Evolutionary conservation across 192 early-diverging fungal species (phyloP).

Genomic region (Gonapodya sp.): DNA sequence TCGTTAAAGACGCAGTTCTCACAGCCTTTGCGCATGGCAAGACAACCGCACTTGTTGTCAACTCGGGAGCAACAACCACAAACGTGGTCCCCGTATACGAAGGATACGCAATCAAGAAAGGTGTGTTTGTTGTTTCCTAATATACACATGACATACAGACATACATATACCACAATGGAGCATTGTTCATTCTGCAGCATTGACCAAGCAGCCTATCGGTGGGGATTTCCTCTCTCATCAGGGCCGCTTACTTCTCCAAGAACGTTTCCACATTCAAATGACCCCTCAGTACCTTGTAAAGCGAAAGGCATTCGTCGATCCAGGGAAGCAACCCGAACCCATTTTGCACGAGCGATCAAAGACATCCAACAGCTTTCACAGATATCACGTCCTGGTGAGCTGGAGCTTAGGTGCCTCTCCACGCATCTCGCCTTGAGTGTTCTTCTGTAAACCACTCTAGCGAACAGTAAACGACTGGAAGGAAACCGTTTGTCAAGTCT

Average conservation of each 20-base stretch:
- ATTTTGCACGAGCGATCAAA: constrained; percentile 39
- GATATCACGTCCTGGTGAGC: constrained; percentile 60
- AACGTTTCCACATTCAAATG: constrained; percentile 49
- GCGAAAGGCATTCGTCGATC: constrained; percentile 63
- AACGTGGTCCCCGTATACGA: constrained; percentile 95
- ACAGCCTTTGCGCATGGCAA: constrained; percentile 86
- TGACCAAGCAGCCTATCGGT: constrained; percentile 60
- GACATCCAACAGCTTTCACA: constrained; percentile 57
- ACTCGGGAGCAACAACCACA: constrained; percentile 79
- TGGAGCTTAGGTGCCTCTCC: neutral
- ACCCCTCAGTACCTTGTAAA: constrained; percentile 78
- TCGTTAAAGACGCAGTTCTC: constrained; percentile 84
- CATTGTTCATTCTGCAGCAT: constrained; percentile 15
- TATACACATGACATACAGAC: neutral
- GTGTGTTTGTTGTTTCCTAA: constrained; percentile 19
- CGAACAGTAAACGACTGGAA: constrained; percentile 87
- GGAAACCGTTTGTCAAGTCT: constrained; percentile 78
- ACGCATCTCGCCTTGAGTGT: neutral
- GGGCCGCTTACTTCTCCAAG: constrained; percentile 50
- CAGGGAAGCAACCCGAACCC: constrained; percentile 50
- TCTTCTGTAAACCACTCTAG: too few species aligned
- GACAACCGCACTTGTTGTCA: constrained; percentile 80
- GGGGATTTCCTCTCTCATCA: constrained; percentile 77
- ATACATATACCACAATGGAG: constrained; percentile 23
- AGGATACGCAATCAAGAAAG: constrained; percentile 91